Evolutionary conservation across 2,329 filamentous ascomycete species (phyloP).

Genomic region (Periconia digitata): DNA sequence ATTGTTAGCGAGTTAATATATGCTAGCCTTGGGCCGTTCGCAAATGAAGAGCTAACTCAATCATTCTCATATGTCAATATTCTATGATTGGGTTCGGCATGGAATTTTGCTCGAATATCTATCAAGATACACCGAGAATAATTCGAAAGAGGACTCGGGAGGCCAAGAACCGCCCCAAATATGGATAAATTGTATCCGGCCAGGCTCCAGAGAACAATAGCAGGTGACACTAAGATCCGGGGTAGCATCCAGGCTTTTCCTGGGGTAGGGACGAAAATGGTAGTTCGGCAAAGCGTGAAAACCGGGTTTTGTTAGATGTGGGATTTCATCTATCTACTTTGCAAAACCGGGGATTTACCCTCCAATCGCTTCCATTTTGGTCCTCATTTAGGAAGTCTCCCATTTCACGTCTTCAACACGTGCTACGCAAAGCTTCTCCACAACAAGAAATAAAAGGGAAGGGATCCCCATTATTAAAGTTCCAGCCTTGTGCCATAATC

Average conservation of each 20-base stretch:
- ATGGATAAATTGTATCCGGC: background rate
- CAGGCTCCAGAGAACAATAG: background rate
- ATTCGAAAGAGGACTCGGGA: background rate
- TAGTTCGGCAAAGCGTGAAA: background rate
- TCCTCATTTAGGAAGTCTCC: background rate
- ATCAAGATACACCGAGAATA: background rate
- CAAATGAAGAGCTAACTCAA: background rate
- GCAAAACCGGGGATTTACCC: background rate
- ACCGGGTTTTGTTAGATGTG: conserved; percentile 1
- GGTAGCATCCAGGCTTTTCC: background rate
- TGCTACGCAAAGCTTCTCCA: background rate
- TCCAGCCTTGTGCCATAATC: background rate
- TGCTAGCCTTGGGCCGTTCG: background rate
- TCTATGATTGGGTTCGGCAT: background rate
- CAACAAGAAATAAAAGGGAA: background rate
- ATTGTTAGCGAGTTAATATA: background rate
- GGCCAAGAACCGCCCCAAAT: background rate
- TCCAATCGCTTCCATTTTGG: background rate
- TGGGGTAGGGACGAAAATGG: background rate
- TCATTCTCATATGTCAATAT: background rate
- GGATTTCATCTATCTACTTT: conserved; percentile 2
- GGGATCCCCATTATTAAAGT: background rate
- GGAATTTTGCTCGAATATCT: background rate
- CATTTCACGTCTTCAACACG: background rate
- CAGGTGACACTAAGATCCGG: background rate